These are phyloP conservation scores for Melastoma candidum DNA, from an alignment of 441 rosid genomes.

Conservation along the genomic window DNA sequence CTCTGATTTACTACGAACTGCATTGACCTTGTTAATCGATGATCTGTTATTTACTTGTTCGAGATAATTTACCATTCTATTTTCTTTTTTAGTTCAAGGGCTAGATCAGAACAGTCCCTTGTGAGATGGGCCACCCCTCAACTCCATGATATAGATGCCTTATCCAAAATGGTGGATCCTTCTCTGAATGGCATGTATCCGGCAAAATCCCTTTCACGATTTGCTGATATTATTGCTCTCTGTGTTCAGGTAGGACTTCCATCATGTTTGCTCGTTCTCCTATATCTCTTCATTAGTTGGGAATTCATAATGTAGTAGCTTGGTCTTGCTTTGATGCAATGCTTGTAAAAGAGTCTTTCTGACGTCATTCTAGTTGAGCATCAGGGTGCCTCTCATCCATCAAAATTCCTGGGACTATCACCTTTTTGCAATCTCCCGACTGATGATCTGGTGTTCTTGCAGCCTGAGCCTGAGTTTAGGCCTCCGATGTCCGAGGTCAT, in stretches of 20 bases:
- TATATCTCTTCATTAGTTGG: no score
- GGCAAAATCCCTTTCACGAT: conserved; percentile 93
- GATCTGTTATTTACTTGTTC: not conserved
- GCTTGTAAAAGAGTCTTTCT: no score
- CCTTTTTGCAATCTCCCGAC: not conserved
- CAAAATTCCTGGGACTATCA: not conserved
- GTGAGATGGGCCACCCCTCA: conserved; percentile 99
- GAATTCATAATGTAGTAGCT: no score
- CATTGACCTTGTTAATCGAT: not conserved
- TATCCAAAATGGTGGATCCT: conserved; percentile 96
- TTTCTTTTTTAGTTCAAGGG: conserved; percentile 48
- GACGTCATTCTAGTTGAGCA: no score
- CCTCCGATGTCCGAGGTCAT: conserved; percentile 99
- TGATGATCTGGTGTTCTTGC: conserved; percentile 4
- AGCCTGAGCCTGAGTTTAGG: conserved; percentile 97
- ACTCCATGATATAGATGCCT: conserved; percentile 87
- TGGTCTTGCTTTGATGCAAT: no score
- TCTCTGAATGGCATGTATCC: conserved; percentile 91
- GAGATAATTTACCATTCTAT: conserved; percentile 2
- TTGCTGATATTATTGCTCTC: conserved; percentile 86
- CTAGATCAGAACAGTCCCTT: conserved; percentile 80
- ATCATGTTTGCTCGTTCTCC: no score
- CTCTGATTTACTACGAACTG: conserved; percentile 1
- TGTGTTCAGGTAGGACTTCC: conserved; percentile 72
- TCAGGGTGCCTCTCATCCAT: no score